Conservation (phyloP, 129 eudicot species). For the Pittosporum tobira region DNA sequence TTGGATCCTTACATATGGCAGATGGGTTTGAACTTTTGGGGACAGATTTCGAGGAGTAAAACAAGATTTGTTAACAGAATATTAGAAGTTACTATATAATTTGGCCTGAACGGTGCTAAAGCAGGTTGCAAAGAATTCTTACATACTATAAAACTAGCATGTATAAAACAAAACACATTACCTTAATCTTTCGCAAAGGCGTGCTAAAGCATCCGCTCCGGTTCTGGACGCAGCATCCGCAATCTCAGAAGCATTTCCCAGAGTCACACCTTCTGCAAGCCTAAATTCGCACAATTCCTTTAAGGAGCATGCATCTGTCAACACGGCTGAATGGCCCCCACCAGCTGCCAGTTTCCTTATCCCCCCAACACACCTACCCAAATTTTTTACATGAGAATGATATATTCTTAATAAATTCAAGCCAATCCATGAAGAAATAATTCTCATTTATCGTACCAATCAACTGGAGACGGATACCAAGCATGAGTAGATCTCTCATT, state of each 20-base stretch:
- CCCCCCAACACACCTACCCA: conserved; percentile 97
- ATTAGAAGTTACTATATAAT: too few relatives aligned
- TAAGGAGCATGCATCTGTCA: conserved; percentile 83
- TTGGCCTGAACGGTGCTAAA: too few relatives aligned
- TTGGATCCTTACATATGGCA: too few relatives aligned
- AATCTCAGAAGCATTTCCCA: conserved; percentile 56
- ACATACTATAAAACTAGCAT: background rate
- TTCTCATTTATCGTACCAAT: conserved; percentile 50
- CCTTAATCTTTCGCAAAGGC: conserved; percentile 93
- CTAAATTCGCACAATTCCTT: conserved; percentile 90
- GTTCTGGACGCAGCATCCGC: conserved; percentile 83
- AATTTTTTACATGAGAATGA: conserved; percentile 13
- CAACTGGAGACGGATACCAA: conserved; percentile 99
- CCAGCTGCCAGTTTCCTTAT: conserved; percentile 97
- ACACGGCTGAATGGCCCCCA: conserved; percentile 94
- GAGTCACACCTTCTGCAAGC: conserved; percentile 67
- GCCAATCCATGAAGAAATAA: background rate
- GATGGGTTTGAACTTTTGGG: too few relatives aligned
- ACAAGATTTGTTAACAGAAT: too few relatives aligned
- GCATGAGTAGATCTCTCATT: conserved; percentile 88
- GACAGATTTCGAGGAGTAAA: too few relatives aligned
- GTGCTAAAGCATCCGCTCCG: conserved; percentile 93
- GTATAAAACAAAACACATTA: conserved; percentile 13
- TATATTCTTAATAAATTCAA: background rate
- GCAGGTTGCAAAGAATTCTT: background rate